These are phyloP conservation scores for Phialophora expanda DNA, from an alignment of 2,329 filamentous ascomycete genomes.

Conservation along the genomic window DNA sequence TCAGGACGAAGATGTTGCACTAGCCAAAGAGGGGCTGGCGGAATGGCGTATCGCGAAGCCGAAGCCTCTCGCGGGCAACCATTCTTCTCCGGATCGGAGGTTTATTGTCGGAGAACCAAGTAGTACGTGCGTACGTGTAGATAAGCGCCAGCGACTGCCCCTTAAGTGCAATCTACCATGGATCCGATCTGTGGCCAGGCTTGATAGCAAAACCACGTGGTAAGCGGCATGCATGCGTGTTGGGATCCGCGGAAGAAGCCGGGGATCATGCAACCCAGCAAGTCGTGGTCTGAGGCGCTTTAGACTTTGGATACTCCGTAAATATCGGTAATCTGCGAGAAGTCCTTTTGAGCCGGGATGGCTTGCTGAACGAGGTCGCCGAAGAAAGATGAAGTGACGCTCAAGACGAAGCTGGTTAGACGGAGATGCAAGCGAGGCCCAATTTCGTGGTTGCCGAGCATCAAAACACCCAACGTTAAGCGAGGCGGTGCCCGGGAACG, in stretches of 20 bases:
- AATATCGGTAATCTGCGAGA: constrained; percentile 30
- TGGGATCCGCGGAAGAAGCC: background rate
- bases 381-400: background rate
- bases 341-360: constrained; percentile 6
- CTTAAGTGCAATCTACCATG: background rate
- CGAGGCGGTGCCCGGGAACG: constrained; percentile 3
- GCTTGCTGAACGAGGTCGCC: constrained; percentile 12
- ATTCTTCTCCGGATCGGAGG: background rate
- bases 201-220: constrained; percentile 4
- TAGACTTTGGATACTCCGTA: background rate
- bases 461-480: constrained; percentile 1
- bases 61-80: background rate
- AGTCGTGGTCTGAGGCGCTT: background rate
- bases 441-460: constrained; percentile 9
- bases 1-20: background rate
- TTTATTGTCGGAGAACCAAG: background rate
- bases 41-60: background rate
- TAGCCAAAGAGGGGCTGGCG: background rate
- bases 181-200: constrained; percentile 9
- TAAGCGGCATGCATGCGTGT: background rate
- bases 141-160: background rate
- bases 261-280: background rate
- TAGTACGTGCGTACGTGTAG: no score
- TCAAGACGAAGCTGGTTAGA: constrained; percentile 7
- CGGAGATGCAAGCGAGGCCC: background rate